Evolutionary conservation across 2,329 filamentous ascomycete genomes (phyloP).

Genomic region (Xylaria sp.): DNA sequence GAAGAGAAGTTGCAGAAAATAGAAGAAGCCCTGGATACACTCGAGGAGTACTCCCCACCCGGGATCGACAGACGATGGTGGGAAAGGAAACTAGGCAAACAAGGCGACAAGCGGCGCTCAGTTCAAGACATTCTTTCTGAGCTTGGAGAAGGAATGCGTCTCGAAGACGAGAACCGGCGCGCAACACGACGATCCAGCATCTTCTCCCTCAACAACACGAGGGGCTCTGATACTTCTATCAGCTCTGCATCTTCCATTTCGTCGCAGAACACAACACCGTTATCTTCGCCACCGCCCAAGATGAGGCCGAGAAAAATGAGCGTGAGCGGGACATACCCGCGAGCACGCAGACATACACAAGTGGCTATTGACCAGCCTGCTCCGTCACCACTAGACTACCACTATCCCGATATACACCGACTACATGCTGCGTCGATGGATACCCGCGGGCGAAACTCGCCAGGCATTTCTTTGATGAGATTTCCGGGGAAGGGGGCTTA

Average conservation of each 20-base stretch:
- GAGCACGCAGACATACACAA: conserved; percentile 27
- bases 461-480: conserved; percentile 29
- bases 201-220: conserved; percentile 24
- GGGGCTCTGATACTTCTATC: conserved; percentile 24
- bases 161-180: conserved; percentile 26
- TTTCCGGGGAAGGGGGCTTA: conserved; percentile 17
- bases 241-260: conserved; percentile 24
- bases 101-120: conserved; percentile 28
- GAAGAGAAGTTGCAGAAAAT: conserved; percentile 28
- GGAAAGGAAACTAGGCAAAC: conserved; percentile 26
- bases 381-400: background rate
- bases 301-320: conserved; percentile 32
- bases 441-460: conserved; percentile 26
- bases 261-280: conserved; percentile 22
- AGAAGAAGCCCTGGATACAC: conserved; percentile 28
- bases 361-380: conserved; percentile 5
- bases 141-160: conserved; percentile 26
- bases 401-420: conserved; percentile 15
- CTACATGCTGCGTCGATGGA: conserved; percentile 24
- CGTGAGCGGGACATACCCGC: conserved; percentile 23
- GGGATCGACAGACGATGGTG: conserved; percentile 27
- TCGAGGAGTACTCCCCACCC: conserved; percentile 25
- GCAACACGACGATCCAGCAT: conserved; percentile 23
- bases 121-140: conserved; percentile 30
- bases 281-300: conserved; percentile 16